Conservation (phyloP, 1,284 basidiomycete species). For the Boletus sp. region DNA sequence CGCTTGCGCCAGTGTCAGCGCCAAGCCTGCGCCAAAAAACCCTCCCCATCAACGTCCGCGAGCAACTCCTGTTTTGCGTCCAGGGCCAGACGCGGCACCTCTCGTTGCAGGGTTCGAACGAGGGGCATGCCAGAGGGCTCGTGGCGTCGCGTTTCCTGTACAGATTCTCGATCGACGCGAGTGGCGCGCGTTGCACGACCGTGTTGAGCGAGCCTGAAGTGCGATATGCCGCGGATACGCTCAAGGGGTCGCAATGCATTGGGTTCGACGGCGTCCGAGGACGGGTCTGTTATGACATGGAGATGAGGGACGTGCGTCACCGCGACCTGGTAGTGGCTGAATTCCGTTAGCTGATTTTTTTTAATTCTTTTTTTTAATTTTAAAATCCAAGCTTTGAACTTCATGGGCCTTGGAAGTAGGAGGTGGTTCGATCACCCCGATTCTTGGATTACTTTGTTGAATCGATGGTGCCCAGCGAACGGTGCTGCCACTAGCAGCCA, state of each 20-base stretch:
- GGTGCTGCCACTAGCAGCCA: too few relatives aligned
- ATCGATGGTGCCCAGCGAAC: too few relatives aligned
- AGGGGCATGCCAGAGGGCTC: not conserved
- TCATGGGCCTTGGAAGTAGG: too few relatives aligned
- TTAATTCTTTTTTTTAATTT: too few relatives aligned
- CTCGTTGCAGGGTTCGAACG: not conserved
- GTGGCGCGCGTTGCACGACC: not conserved
- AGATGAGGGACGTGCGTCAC: not conserved
- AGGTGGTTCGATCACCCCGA: too few relatives aligned
- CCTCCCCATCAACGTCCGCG: not conserved
- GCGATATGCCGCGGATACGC: not conserved
- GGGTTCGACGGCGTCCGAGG: not conserved
- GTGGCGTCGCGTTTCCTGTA: not conserved
- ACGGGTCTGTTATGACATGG: not conserved
- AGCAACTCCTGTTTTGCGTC: not conserved
- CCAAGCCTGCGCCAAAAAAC: too few relatives aligned
- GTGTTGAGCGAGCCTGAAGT: not conserved
- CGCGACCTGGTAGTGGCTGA: not conserved
- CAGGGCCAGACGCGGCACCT: not conserved
- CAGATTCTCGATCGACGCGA: not conserved
- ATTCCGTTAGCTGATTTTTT: too few relatives aligned
- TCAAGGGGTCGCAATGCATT: not conserved
- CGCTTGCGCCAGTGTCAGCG: not conserved
- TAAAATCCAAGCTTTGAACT: too few relatives aligned
- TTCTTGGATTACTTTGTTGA: too few relatives aligned